Evolutionary conservation across 2,329 filamentous ascomycete species (phyloP), one percentile per base, ranked within the genome.

Genomic region (Niveomyces coronatus): DNA sequence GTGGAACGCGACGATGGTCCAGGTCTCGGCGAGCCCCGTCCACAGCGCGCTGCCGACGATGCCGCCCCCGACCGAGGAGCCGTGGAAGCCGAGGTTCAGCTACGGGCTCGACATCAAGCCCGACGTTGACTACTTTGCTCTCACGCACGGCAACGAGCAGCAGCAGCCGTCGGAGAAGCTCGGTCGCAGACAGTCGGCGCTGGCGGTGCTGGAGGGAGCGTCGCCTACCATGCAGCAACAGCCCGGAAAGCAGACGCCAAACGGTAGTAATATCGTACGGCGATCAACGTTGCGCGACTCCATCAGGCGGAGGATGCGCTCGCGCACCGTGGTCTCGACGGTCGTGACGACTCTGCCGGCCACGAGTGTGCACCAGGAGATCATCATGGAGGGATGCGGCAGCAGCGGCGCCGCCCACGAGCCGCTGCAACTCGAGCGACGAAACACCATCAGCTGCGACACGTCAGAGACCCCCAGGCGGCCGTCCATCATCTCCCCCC

Each of bases 61-160:
- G 37, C 37, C 37, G 2, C 14, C 4, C 7, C 17, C 31, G n/a
- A 23, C 31, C 5, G 31, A 41, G 23, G 19, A 37, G 28, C 27
- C 39, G 14, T 36, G 39, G 35, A 19, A 35, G 18, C 42, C 38
- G 4, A 18, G 13, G 15, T 28, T 36, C 8, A 17, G 20, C 10
- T 17, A 36, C 9, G 27, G 23, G 3, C 11, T 34, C 9, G 69
- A 71, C 42, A 68, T 74, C 42, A 67, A 68, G 41, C 70, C 71
- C 0, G 72, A 77, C 34, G 65, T 76, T 30, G 70, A 76, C 46
- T 74, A 75, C 44, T 63, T 69, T 38, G 65, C 65, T 0, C 53
- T 68, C 7, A 58, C 60, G 0, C 63, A 66, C 41, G 54, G 56
- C 34, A 42, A 44, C 37, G 31, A 35, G n/a, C 31, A 22, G 15